phyloP scores from a whole-genome alignment of 2,329 filamentous ascomycete species.

The Apiospora sp. region DNA sequence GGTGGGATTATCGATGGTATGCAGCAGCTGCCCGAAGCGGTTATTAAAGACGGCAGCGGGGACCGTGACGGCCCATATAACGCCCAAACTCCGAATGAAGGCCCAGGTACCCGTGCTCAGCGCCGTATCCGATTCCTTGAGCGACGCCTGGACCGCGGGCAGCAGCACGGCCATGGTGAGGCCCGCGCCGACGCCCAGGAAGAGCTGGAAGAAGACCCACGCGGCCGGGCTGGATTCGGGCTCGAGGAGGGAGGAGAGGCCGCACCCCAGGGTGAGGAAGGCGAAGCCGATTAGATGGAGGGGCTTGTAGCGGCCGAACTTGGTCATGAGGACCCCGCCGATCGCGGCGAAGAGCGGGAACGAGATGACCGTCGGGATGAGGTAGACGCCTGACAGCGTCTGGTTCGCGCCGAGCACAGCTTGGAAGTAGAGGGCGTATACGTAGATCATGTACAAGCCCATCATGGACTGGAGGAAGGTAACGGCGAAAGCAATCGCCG shows the following conservation, averaged over 20 bases:
- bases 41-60: slow-evolving; percentile 47
- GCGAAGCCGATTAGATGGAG: slow-evolving; percentile 39
- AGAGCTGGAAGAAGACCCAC: slow-evolving; percentile 48
- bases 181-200: slow-evolving; percentile 47
- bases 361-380: background rate
- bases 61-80: slow-evolving; percentile 51
- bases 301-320: slow-evolving; percentile 36
- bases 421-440: slow-evolving; percentile 56
- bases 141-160: slow-evolving; percentile 47
- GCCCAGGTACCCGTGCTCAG: slow-evolving; percentile 46
- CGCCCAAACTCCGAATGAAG: slow-evolving; percentile 51
- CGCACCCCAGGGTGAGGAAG: slow-evolving; percentile 45
- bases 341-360: slow-evolving; percentile 24
- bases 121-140: slow-evolving; percentile 40
- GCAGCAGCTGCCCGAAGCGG: slow-evolving; percentile 26
- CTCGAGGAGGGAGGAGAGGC: slow-evolving; percentile 47
- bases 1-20: slow-evolving; percentile 20
- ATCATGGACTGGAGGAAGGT: slow-evolving; percentile 48
- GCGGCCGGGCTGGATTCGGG: slow-evolving; percentile 41
- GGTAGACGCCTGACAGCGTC: slow-evolving; percentile 35
- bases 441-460: slow-evolving; percentile 46
- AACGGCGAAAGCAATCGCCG: slow-evolving; percentile 37
- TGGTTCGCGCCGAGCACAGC: slow-evolving; percentile 39
- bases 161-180: slow-evolving; percentile 48
- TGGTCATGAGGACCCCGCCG: slow-evolving; percentile 38